Percentiles rank a stretch among this genome's conserved stretches.
Evolutionary conservation across 768 basidiomycete genomes (phyloP).

Genomic region (Coprinellus micaceus): DNA sequence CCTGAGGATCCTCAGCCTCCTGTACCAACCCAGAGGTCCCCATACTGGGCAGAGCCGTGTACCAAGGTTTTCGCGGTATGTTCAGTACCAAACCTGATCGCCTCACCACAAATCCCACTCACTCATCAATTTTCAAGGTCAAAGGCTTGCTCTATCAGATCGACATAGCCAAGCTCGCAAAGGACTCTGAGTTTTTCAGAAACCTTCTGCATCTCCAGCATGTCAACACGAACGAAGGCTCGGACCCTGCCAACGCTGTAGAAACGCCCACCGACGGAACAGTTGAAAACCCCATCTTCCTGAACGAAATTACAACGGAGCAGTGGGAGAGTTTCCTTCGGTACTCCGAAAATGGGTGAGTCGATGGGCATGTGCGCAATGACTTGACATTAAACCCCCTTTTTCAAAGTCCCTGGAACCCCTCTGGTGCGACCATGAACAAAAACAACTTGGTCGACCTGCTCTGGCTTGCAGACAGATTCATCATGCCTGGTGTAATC

Average conservation of each 20-base stretch:
- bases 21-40: no score
- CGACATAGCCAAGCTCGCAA: neutral
- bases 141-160: neutral
- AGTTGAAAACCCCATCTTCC: conserved; percentile 1
- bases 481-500: neutral
- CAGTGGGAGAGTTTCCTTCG: conserved; percentile 6
- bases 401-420: neutral
- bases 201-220: neutral
- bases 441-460: neutral
- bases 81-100: neutral
- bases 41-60: no score
- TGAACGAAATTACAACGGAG: neutral
- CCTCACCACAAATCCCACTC: neutral
- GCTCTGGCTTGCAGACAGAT: neutral
- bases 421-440: neutral
- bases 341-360: conserved; percentile 6
- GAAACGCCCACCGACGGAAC: conserved; percentile 5
- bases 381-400: neutral
- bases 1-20: no score
- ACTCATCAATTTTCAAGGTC: neutral
- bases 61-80: neutral
- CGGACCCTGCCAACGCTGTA: neutral
- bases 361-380: neutral
- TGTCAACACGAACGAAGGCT: no score
- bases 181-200: neutral